A percentile compares a stretch with the other conserved stretches of the same genome.
Conservation (phyloP, 805 yeast species). For the Metschnikowia dekortorum region DNA sequence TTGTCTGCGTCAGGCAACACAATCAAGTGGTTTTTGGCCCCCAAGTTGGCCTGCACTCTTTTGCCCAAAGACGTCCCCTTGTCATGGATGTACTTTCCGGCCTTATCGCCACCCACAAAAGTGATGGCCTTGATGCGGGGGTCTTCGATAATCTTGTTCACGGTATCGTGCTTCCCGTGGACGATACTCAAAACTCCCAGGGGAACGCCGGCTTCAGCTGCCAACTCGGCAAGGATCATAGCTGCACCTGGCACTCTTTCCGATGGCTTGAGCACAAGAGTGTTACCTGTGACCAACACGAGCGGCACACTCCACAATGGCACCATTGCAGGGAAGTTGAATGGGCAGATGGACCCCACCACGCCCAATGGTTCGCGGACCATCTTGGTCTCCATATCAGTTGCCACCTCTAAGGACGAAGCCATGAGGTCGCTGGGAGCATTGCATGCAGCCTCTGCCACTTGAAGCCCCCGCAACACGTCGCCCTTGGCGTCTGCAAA, state of each 20-base stretch:
- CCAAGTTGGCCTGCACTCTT: constrained; percentile 73
- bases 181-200: constrained; percentile 68
- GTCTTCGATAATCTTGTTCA: constrained; percentile 64
- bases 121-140: constrained; percentile 74
- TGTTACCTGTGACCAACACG: constrained; percentile 66
- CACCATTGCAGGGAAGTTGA: constrained; percentile 84
- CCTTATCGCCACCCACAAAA: constrained; percentile 75
- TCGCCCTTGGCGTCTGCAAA: constrained; percentile 70
- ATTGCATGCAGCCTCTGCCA: constrained; percentile 70
- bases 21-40: constrained; percentile 75
- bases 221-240: constrained; percentile 66
- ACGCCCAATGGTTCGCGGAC: constrained; percentile 73
- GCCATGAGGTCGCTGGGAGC: constrained; percentile 64
- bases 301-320: constrained; percentile 63
- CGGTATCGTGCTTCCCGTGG: constrained; percentile 72
- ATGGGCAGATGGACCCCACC: constrained; percentile 73
- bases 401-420: constrained; percentile 58
- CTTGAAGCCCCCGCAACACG: constrained; percentile 72
- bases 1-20: constrained; percentile 71
- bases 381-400: constrained; percentile 75
- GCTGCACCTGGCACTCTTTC: constrained; percentile 84
- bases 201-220: constrained; percentile 70
- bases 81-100: constrained; percentile 69
- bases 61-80: constrained; percentile 65
- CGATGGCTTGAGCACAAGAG: constrained; percentile 53